A percentile compares a stretch with the other conserved stretches of the same genome.
These are phyloP conservation scores for Tricholoma sp. DNA, from an alignment of 768 basidiomycete species.

Conservation along the genomic window DNA sequence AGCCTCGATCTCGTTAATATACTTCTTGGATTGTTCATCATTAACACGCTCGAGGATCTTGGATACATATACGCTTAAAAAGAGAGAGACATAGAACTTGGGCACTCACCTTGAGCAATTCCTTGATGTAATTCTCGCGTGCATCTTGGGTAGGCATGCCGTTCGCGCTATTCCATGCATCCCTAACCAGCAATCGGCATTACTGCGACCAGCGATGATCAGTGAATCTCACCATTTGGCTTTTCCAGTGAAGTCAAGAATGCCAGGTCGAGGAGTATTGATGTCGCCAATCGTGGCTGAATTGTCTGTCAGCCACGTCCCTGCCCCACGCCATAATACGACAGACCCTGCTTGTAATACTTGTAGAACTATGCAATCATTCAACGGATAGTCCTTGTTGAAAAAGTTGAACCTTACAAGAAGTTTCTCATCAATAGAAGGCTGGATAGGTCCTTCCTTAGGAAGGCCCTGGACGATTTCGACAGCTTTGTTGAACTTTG, in stretches of 20 bases:
- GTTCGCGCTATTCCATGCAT: conserved; percentile 77
- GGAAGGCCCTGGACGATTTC: conserved; percentile 63
- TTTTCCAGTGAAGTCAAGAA: conserved; percentile 84
- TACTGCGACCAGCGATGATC: conserved; percentile 7
- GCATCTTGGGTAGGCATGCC: conserved; percentile 73
- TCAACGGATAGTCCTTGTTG: conserved; percentile 7
- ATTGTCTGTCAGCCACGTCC: conserved; percentile 1
- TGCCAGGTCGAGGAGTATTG: conserved; percentile 57
- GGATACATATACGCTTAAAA: conserved; percentile 4
- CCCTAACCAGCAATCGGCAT: conserved; percentile 42
- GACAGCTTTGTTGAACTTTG: conserved; percentile 74
- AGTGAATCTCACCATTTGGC: conserved; percentile 71
- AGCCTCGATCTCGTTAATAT: conserved; percentile 57
- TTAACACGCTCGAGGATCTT: conserved; percentile 53
- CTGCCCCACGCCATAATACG: neutral
- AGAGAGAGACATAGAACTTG: neutral
- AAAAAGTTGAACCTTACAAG: conserved; percentile 46
- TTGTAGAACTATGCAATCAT: conserved; percentile 72
- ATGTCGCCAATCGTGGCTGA: conserved; percentile 72
- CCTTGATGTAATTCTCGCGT: conserved; percentile 65
- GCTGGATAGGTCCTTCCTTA: conserved; percentile 77
- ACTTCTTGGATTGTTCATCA: conserved; percentile 49
- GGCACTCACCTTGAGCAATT: conserved; percentile 57
- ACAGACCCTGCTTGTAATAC: conserved; percentile 85
- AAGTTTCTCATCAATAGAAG: conserved; percentile 69